phyloP scores from a whole-genome alignment of 805 yeast species.

The Barnettozyma wickerhamii region DNA sequence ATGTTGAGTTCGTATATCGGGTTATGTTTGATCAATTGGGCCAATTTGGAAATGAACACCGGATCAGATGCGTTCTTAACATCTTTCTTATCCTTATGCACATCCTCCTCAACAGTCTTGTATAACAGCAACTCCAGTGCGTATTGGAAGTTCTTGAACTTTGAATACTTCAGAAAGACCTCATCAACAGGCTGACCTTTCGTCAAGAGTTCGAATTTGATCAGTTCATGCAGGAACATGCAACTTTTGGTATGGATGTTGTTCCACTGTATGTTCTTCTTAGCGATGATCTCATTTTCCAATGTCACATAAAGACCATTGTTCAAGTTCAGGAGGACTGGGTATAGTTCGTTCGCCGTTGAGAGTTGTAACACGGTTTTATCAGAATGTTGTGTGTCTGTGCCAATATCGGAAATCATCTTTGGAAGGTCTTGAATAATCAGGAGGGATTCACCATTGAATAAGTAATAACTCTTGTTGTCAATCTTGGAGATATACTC shows the following conservation, averaged over 20 bases:
- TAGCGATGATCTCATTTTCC: conserved; percentile 30
- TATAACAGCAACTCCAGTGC: conserved; percentile 44
- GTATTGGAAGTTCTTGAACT: conserved; percentile 36
- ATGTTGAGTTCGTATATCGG: conserved; percentile 26
- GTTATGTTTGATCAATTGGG: conserved; percentile 21
- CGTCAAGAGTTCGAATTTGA: conserved; percentile 37
- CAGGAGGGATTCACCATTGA: conserved; percentile 35
- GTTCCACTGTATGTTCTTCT: conserved; percentile 30
- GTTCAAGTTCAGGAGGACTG: conserved; percentile 20
- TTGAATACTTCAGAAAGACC: conserved; percentile 23
- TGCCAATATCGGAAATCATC: conserved; percentile 4
- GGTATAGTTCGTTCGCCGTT: conserved; percentile 24
- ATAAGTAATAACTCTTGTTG: conserved; percentile 29
- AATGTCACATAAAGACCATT: conserved; percentile 39
- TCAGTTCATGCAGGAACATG: conserved; percentile 40
- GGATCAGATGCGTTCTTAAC: not conserved
- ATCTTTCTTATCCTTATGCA: too few relatives aligned
- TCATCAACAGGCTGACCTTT: not conserved
- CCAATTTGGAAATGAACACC: conserved; percentile 7
- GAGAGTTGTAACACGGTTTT: conserved; percentile 24
- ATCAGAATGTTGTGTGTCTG: conserved; percentile 7
- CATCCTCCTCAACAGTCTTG: conserved; percentile 25
- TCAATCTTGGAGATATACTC: conserved; percentile 23
- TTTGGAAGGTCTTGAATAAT: conserved; percentile 16
- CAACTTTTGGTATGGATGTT: conserved; percentile 34